A percentile compares a stretch with the other conserved stretches of the same genome.
These are phyloP conservation scores for Saccharomycopsis javanensis DNA, from an alignment of 805 yeast genomes.

Conservation along the genomic window DNA sequence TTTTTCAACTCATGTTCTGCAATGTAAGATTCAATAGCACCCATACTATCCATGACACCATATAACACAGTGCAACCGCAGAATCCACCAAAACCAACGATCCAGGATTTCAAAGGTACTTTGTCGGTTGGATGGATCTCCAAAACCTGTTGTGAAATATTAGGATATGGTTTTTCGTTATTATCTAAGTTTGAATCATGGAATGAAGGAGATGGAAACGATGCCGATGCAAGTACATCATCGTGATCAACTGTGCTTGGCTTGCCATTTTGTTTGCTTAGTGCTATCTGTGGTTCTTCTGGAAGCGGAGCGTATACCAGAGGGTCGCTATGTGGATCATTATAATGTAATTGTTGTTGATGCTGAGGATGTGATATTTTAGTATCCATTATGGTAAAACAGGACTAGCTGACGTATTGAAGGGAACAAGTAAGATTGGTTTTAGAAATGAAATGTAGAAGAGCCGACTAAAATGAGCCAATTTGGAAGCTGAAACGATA, in stretches of 20 bases:
- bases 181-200: not conserved
- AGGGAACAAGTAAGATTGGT: no score
- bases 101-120: slow-evolving; percentile 50
- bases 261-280: not conserved
- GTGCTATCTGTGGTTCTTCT: not conserved
- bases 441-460: no score
- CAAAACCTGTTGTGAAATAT: not conserved
- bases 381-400: not conserved
- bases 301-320: not conserved
- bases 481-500: no score
- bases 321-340: not conserved
- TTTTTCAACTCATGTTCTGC: slow-evolving; percentile 43
- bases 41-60: slow-evolving; percentile 50
- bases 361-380: not conserved
- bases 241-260: not conserved
- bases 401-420: no score
- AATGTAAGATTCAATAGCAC: slow-evolving; percentile 54
- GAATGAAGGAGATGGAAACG: not conserved
- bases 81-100: slow-evolving; percentile 48
- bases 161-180: not conserved
- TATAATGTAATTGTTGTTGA: not conserved
- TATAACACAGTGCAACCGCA: slow-evolving; percentile 44
- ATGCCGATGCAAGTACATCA: not conserved
- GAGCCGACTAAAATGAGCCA: no score
- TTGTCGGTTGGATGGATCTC: slow-evolving; percentile 36